Percentiles rank a stretch among this genome's conserved stretches.
phyloP scores from a whole-genome alignment of 306 rosid species.

The Amphicarpaea edgeworthii region DNA sequence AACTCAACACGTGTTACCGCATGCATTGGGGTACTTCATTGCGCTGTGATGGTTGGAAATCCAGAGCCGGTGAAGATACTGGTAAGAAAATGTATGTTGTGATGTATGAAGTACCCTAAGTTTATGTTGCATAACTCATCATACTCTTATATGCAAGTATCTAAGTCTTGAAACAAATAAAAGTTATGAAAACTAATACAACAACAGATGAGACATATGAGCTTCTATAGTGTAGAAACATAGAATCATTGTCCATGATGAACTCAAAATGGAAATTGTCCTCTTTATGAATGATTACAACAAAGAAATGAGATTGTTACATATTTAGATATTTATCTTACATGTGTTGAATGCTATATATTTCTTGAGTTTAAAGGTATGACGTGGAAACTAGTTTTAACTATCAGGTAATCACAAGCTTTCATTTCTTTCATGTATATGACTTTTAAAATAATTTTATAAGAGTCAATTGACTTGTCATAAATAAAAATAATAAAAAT shows the following conservation, averaged over 20 bases:
- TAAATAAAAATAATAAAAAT: too few species aligned
- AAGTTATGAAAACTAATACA: neutral
- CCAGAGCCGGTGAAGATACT: constrained; percentile 88
- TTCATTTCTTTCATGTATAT: too few species aligned
- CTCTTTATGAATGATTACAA: neutral
- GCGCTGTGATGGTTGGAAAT: constrained; percentile 93
- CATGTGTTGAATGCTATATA: neutral
- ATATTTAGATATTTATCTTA: neutral
- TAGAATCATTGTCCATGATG: neutral
- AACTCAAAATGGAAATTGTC: neutral
- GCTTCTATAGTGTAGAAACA: neutral
- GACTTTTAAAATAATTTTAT: too few species aligned
- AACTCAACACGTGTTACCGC: constrained; percentile 88
- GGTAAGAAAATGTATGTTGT: constrained; percentile 52
- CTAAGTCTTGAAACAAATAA: neutral
- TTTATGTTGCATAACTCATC: too few species aligned
- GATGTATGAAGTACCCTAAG: neutral
- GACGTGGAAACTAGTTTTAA: too few species aligned
- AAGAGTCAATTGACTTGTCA: too few species aligned
- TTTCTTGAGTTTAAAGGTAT: too few species aligned
- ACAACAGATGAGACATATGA: neutral
- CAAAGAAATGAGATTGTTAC: neutral
- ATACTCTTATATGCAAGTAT: too few species aligned
- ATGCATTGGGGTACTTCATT: constrained; percentile 94
- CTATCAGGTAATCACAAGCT: too few species aligned